Conservation (phyloP, 257 asterid genomes). For the Gardenia jasminoides region DNA sequence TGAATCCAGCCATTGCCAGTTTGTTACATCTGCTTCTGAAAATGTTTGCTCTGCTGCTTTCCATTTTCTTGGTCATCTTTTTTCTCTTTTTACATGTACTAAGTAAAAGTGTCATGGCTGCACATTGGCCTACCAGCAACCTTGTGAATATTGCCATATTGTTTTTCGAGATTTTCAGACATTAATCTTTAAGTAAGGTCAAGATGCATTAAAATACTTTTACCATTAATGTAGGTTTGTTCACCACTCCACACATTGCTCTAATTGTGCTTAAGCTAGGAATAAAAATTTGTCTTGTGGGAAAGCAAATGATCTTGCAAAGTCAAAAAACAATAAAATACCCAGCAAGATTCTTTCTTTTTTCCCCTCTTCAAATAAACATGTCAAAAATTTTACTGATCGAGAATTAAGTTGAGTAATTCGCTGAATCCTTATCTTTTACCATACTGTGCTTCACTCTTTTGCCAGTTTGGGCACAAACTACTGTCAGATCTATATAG, state of each 20-base stretch:
- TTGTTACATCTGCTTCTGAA: conserved; percentile 31
- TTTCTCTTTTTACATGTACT: conserved; percentile 35
- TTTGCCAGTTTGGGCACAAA: too few relatives aligned
- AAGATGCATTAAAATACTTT: neutral
- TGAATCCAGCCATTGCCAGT: conserved; percentile 90
- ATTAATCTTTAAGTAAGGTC: neutral
- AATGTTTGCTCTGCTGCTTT: conserved; percentile 12
- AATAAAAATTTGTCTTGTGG: neutral
- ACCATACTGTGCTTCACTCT: too few relatives aligned
- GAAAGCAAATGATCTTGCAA: neutral
- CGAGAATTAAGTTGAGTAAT: too few relatives aligned
- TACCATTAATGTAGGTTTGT: neutral
- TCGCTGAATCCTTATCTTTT: too few relatives aligned
- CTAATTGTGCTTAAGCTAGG: neutral
- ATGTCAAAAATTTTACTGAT: too few relatives aligned
- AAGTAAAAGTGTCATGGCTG: conserved; percentile 30
- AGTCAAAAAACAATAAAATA: neutral
- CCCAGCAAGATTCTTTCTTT: neutral
- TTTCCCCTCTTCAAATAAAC: neutral
- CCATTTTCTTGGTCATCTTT: conserved; percentile 23
- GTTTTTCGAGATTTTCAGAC: neutral
- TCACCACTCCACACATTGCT: neutral
- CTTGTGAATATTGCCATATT: neutral
- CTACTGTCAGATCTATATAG: too few relatives aligned
- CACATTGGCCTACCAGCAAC: conserved; percentile 35